Percentiles rank a stretch among this genome's conserved stretches.
Evolutionary conservation across 2,329 filamentous ascomycete genomes (phyloP).

Genomic region (Chaetomiaceae sp.): DNA sequence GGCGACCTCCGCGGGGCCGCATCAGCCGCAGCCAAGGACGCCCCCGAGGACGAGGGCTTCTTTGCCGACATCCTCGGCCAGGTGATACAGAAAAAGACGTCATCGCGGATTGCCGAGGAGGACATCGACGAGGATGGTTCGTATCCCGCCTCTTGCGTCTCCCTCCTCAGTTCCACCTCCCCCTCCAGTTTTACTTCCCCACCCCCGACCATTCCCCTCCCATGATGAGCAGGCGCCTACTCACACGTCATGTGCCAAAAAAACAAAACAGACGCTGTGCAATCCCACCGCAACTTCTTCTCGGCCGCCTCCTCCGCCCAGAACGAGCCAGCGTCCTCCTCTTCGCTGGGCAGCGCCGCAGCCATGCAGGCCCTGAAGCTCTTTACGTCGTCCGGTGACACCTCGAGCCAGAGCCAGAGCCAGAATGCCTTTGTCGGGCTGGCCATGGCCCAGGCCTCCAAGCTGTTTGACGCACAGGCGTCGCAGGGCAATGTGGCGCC

Average conservation of each 20-base stretch:
- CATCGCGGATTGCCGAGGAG: constrained; percentile 41
- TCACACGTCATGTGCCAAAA: background rate
- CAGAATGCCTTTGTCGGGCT: constrained; percentile 72
- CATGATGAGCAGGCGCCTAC: too few species aligned
- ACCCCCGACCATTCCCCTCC: too few species aligned
- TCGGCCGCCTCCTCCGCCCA: constrained; percentile 43
- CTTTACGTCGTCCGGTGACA: constrained; percentile 55
- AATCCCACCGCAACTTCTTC: constrained; percentile 73
- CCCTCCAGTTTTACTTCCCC: background rate
- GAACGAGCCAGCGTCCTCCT: constrained; percentile 47
- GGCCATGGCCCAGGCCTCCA: constrained; percentile 83
- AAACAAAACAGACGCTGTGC: constrained; percentile 54
- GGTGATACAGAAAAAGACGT: constrained; percentile 47
- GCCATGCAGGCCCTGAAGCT: constrained; percentile 78
- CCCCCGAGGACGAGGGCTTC: constrained; percentile 42
- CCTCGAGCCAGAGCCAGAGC: constrained; percentile 39
- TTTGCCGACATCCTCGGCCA: constrained; percentile 47
- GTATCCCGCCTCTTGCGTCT: constrained; percentile 15
- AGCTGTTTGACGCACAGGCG: constrained; percentile 61
- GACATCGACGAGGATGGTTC: constrained; percentile 48
- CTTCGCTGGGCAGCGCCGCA: constrained; percentile 64
- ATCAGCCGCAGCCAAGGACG: constrained; percentile 44
- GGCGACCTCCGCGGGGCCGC: constrained; percentile 46
- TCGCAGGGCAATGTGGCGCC: constrained; percentile 50
- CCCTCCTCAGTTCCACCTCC: background rate